A percentile compares a stretch with the other conserved stretches of the same genome.
phyloP scores from a whole-genome alignment of 805 yeast genomes.

The Brettanomyces sp. region DNA sequence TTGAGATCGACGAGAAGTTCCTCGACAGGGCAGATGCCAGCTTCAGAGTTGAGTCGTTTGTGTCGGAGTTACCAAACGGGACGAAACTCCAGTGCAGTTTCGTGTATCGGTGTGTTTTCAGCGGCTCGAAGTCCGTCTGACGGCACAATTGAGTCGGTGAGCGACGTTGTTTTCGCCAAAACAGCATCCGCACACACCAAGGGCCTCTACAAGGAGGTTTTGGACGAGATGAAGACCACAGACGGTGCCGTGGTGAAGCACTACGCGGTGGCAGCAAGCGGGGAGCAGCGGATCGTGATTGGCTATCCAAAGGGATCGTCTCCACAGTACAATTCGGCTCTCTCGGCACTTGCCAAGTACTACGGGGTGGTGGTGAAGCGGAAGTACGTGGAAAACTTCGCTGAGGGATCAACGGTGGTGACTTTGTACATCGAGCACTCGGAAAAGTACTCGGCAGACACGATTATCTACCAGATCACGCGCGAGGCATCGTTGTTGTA shows the following conservation, averaged over 20 bases:
- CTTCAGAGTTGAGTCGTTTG: constrained; percentile 72
- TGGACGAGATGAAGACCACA: constrained; percentile 56
- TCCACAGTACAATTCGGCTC: constrained; percentile 79
- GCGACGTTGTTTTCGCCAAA: constrained; percentile 69
- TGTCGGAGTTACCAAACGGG: constrained; percentile 49
- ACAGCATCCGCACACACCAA: constrained; percentile 78
- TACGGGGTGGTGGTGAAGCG: constrained; percentile 78
- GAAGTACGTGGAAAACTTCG: constrained; percentile 89
- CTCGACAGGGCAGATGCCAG: constrained; percentile 42
- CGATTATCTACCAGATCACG: constrained; percentile 79
- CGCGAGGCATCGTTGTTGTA: constrained; percentile 90
- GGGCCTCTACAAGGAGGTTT: constrained; percentile 61
- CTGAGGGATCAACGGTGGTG: constrained; percentile 78
- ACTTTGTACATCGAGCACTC: constrained; percentile 76
- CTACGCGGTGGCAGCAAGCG: constrained; percentile 66
- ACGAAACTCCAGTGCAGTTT: constrained; percentile 56
- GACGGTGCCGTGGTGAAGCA: constrained; percentile 92
- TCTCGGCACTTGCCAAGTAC: constrained; percentile 78
- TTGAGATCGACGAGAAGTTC: constrained; percentile 72
- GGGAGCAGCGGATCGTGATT: constrained; percentile 80
- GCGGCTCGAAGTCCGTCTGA: constrained; percentile 23
- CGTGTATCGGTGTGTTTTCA: constrained; percentile 65
- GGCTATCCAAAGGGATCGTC: constrained; percentile 82
- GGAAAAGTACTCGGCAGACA: constrained; percentile 44
- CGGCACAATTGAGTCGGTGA: constrained; percentile 54